A percentile compares a stretch with the other conserved stretches of the same genome.
phyloP scores from a whole-genome alignment of 192 early-diverging fungal species.

The Coemansia asiatica region DNA sequence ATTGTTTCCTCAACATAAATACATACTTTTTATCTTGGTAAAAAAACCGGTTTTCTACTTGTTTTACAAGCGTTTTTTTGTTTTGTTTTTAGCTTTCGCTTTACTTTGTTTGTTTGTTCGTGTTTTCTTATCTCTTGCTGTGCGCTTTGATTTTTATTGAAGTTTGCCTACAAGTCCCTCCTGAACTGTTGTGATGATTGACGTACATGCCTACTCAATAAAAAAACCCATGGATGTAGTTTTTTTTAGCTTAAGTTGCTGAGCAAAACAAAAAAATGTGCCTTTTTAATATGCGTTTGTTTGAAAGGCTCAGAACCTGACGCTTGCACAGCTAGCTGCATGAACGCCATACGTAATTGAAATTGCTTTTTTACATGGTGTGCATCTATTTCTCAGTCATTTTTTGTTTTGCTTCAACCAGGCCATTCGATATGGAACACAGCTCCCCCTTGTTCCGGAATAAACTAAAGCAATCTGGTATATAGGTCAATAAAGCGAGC shows the following conservation, averaged over 20 bases:
- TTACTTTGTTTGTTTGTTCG: neutral
- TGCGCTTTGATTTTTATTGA: slow-evolving; percentile 7
- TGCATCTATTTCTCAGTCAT: neutral
- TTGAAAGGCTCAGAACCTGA: neutral
- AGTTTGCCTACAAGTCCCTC: neutral
- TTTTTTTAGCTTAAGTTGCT: neutral
- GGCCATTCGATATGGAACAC: neutral
- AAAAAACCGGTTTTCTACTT: neutral
- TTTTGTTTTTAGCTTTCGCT: neutral
- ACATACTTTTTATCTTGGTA: neutral
- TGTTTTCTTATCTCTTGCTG: neutral
- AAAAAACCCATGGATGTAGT: neutral
- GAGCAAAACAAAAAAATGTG: neutral
- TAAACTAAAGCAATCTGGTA: neutral
- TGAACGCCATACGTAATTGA: slow-evolving; percentile 3
- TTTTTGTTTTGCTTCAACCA: neutral
- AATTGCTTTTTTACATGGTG: neutral
- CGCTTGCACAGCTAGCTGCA: neutral
- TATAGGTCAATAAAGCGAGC: neutral
- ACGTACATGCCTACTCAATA: neutral
- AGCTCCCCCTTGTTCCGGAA: neutral
- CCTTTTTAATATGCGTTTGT: neutral
- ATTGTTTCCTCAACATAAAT: neutral
- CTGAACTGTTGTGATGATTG: slow-evolving; percentile 10
- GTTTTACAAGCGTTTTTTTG: too few relatives aligned